Base-by-base conservation (phyloP, 352 stramenopile species). In the Phytophthora rubi region DNA sequence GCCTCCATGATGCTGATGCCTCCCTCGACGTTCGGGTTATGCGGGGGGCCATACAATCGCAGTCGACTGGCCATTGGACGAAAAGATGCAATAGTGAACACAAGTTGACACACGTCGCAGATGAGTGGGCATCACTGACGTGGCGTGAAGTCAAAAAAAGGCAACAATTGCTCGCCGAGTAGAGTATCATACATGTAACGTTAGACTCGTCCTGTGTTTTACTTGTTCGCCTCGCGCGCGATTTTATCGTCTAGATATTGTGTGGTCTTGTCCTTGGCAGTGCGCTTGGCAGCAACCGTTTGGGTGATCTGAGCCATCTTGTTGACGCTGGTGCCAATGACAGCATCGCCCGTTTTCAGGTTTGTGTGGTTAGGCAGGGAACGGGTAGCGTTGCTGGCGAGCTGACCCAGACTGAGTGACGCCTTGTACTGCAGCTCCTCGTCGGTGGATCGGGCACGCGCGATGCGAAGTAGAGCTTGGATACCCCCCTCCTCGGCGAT, bases 401-500 rank as follows among this genome's bases (percentile, higher is more conserved):
- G 70, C 53, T 98, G 89, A 3, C 96, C 96, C 13, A 99, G 84
- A 59, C 90, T 97, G 7, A 98, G 78, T 13, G 94, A 96, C 5
- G 95, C 93, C 85, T 98, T 98, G 87, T 99, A 98, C 73, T 98
- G 88, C 37, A 99, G 77, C 71, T 99, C 90, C 57, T 98, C 94
- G 73, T 98, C 94, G 0, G 93, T 98, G 3, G 86, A 92, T 18
- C 95, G 89, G 44, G 90, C 88, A 35, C 90, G 85, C 4, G 93
- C 95, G 42, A 99, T 91, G 33, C 94, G 87, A 15, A 99, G 65
- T 13, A 99, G 80, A 35, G 96, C 96, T 71, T 98, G 91, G 59
- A 99, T 98, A 5, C 97, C 97, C 39, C 97, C 97, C 73, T 98
- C 94, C 65, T 98, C 89, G 13, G 96, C 95, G 71, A 99, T 98